Percentiles rank a stretch among this genome's conserved stretches.
Evolutionary conservation across 768 basidiomycete species (phyloP).

Genomic region (Mycena metata): DNA sequence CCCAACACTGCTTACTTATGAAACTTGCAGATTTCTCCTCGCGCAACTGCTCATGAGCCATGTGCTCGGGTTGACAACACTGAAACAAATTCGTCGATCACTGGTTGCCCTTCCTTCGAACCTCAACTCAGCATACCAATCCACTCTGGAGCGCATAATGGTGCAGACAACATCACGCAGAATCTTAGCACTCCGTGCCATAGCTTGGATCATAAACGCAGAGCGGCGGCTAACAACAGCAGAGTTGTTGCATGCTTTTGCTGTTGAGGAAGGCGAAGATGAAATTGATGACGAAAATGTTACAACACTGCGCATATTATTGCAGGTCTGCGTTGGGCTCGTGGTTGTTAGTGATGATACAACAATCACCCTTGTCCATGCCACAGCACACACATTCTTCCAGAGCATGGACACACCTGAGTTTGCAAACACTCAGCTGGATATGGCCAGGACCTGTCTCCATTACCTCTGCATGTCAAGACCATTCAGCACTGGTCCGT

Average conservation of each 20-base stretch:
- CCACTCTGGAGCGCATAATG: conserved; percentile 26
- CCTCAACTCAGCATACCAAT: conserved; percentile 28
- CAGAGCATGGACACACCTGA: conserved; percentile 6
- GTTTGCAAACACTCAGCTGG: conserved; percentile 24
- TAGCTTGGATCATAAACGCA: conserved; percentile 30
- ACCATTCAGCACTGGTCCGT: conserved; percentile 10
- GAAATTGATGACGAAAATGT: conserved; percentile 31
- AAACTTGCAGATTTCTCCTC: conserved; percentile 27
- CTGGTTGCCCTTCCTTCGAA: conserved; percentile 24
- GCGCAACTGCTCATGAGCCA: conserved; percentile 29
- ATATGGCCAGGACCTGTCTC: conserved; percentile 31
- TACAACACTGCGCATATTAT: conserved; percentile 3
- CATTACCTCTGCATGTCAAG: conserved; percentile 28
- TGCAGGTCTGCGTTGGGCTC: conserved; percentile 32
- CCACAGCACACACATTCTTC: conserved; percentile 27
- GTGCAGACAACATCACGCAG: conserved; percentile 22
- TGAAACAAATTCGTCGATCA: conserved; percentile 27
- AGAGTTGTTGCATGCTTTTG: conserved; percentile 30
- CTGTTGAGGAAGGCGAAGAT: conserved; percentile 25
- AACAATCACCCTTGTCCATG: conserved; percentile 23
- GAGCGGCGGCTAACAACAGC: conserved; percentile 27
- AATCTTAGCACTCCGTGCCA: conserved; percentile 19
- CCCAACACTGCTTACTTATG: neutral
- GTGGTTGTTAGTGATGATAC: conserved; percentile 24
- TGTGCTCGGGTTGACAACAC: conserved; percentile 24